These are phyloP conservation scores for Xylaria venustula DNA, from an alignment of 495 filamentous ascomycete genomes.

Conservation along the genomic window DNA sequence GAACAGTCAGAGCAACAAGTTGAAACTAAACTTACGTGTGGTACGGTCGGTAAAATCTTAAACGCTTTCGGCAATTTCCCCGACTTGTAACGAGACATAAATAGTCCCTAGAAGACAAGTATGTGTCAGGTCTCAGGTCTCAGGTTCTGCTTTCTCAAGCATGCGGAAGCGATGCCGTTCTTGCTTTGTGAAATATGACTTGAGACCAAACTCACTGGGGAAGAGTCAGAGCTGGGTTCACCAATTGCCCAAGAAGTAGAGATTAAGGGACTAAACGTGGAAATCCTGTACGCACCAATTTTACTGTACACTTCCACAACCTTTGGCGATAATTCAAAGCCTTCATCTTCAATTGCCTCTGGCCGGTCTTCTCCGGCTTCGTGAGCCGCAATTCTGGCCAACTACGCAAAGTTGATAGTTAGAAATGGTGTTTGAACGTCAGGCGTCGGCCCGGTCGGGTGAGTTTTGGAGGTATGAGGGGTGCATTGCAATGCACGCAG, in stretches of 20 bases:
- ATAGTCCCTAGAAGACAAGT: background rate
- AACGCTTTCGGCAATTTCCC: slow-evolving; percentile 95
- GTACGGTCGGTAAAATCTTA: slow-evolving; percentile 90
- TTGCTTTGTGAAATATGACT: background rate
- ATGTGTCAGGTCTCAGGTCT: background rate
- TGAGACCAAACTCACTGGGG: slow-evolving; percentile 1
- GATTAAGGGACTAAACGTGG: background rate
- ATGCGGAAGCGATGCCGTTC: background rate
- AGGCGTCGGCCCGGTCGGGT: too few species aligned
- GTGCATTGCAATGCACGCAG: too few species aligned
- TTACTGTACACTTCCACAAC: slow-evolving; percentile 92
- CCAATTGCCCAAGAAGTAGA: background rate
- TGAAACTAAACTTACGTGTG: slow-evolving; percentile 50
- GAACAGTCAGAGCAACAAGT: too few species aligned
- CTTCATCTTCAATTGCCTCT: slow-evolving; percentile 57
- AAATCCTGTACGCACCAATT: slow-evolving; percentile 38
- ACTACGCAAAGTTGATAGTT: slow-evolving; percentile 7
- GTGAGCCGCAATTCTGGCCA: slow-evolving; percentile 90
- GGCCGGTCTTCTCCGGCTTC: slow-evolving; percentile 63
- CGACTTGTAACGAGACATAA: slow-evolving; percentile 78
- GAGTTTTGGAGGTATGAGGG: too few species aligned
- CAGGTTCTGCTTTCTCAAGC: background rate
- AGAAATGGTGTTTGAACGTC: background rate
- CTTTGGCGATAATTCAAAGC: slow-evolving; percentile 84
- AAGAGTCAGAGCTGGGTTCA: background rate